phyloP scores from a whole-genome alignment of 768 basidiomycete species.

The Tulasnella calospora region DNA sequence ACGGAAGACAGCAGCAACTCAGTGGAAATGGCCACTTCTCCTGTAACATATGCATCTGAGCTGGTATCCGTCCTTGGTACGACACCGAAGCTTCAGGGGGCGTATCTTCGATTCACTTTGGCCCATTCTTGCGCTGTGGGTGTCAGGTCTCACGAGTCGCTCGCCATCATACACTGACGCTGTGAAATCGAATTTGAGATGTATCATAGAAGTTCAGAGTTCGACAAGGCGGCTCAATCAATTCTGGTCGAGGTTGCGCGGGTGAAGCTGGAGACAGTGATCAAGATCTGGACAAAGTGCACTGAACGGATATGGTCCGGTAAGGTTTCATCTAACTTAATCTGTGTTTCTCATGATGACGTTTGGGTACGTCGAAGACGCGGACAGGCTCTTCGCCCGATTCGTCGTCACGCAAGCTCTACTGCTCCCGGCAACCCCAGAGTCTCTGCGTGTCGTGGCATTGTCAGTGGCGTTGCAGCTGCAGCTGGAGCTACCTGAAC shows the following conservation, averaged over 20 bases:
- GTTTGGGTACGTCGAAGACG: conserved; percentile 40
- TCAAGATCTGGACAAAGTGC: conserved; percentile 2
- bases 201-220: not conserved
- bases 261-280: not conserved
- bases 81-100: not conserved
- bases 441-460: not conserved
- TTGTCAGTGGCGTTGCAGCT: not conserved
- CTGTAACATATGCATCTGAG: not conserved
- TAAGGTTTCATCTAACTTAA: conserved; percentile 1
- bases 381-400: conserved; percentile 61
- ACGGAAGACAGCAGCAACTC: not conserved
- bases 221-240: not conserved
- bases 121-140: not conserved
- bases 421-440: conserved; percentile 37
- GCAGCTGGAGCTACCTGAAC: not conserved
- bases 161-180: not conserved
- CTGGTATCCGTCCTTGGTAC: not conserved
- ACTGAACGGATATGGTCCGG: not conserved
- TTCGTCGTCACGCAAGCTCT: conserved; percentile 57
- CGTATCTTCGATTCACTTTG: not conserved
- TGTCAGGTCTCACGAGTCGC: not conserved
- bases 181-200: not conserved
- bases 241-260: not conserved
- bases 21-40: not conserved
- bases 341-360: not conserved